Base-by-base conservation (phyloP, 2,329 filamentous ascomycete species). In the Xylaria sp. region DNA sequence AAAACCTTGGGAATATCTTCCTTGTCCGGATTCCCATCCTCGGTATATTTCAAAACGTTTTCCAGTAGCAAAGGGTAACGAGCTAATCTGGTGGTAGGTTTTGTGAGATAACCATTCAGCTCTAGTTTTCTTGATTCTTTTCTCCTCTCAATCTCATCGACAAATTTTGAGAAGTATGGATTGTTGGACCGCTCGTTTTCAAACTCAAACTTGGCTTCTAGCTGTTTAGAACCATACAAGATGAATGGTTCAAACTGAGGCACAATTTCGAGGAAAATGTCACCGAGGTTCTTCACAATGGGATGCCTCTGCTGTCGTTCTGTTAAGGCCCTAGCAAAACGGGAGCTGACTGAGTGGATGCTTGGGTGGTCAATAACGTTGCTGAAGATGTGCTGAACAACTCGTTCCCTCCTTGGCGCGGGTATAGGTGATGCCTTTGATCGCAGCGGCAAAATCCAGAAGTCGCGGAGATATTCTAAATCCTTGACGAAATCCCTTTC, bases 401-500 rank as follows among this genome's bases (percentile, higher is more conserved):
- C 96, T 72, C 91, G 92, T 69, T 97, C 94, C 64, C 93, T 88
- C 61, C 92, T 88, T 63, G 92, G 88, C 68, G 95, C 88, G 4
- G 95, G 94, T 67, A 99, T 96, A 0, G 94, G 94, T 3, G 94
- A 97, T 15, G 85, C 84, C 65, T 90, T 89, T 28, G 90, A 91
- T 52, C 93, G 88, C 60, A 99, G 80, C 9, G 95, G 95, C 69
- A 95, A 86, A 80, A 99, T 97, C 95, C 95, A 99, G 82, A 98
- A 99, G 80, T 99, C 95, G 65, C 95, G 88, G 31, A 99, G 83
- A 74, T 99, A 99, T 78, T 99, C 95, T 71, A 99, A 82, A 77
- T 99, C 95, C 81, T 99, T 99, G 75, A 99, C 95, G 72, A 99
- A 99, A 79, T 99, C 95, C 70, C 95, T 88, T 77, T 99, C 95